Base-by-base conservation (phyloP, 2,329 filamentous ascomycete genomes). In the Leptographium lundbergii region DNA sequence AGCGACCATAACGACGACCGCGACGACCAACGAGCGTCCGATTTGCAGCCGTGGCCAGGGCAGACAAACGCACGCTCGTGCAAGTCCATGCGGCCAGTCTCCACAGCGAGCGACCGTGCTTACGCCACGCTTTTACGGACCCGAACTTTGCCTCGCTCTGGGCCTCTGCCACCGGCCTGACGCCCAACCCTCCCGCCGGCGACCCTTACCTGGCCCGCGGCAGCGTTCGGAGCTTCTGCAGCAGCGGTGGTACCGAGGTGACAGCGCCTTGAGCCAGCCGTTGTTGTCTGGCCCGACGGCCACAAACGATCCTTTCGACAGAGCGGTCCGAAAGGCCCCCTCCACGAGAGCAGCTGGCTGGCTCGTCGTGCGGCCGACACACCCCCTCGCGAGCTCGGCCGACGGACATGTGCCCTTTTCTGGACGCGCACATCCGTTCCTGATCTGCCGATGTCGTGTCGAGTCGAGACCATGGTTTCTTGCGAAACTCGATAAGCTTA, bases 361-460 rank as follows among this genome's bases (percentile, higher is more conserved):
- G 14, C 36, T 17, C 36, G 36, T 39, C 14, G 32, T 34, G 32
- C 32, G 27, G 27, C 27, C 27, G 10, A 2, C 36, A 10, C 4
- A 39, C 14, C 36, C 3, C 6, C 36, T 17, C 13, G 36, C 4
- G 36, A 17, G 36, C 36, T 17, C 36, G 36, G 36, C 36, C 36
- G 4, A 39, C 36, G 36, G 36, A 14, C 14, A 39, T 39, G 36
- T 14, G 13, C 42, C 42, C 17, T 45, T 19, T 7, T 45, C 42
- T 19, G 19, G 42, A 45, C 17, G 14, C 19, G 19, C 42, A 45
- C 17, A 45, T 10, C 24, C 22, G 14, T 9, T 56, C 6, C 39
- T 32, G 69, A 70, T 65, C 66, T 67, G 60, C 65, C 68, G 60
- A 70, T 71, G 57, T 57, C 60, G 32, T 62, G 58, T 29, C 45